These are phyloP conservation scores for Lathyrus tuberosus DNA, from an alignment of 306 rosid species.

Conservation along the genomic window DNA sequence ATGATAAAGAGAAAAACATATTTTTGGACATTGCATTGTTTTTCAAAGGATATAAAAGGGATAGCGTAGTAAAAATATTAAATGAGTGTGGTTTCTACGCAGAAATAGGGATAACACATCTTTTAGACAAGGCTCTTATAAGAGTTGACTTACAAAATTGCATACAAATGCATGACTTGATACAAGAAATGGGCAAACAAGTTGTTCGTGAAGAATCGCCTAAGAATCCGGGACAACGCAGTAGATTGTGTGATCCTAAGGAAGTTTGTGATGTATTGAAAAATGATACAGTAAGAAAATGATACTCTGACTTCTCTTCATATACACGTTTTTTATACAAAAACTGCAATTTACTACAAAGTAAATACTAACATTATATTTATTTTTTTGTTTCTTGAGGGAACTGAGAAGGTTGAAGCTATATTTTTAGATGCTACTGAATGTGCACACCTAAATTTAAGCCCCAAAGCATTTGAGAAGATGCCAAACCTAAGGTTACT, in stretches of 20 bases:
- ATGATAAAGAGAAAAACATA: not conserved
- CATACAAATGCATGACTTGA: slow-evolving; percentile 35
- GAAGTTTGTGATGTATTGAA: not conserved
- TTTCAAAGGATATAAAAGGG: not conserved
- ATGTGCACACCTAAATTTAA: not conserved
- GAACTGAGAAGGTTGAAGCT: not conserved
- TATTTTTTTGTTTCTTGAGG: not conserved
- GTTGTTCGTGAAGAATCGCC: slow-evolving; percentile 25
- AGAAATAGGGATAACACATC: not conserved
- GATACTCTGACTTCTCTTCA: not conserved
- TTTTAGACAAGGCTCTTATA: slow-evolving; percentile 35
- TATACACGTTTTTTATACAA: not conserved
- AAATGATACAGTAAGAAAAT: slow-evolving; percentile 16
- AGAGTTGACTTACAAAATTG: not conserved
- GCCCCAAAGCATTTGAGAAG: not conserved
- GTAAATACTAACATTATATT: not conserved
- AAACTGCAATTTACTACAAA: not conserved
- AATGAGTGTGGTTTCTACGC: not conserved
- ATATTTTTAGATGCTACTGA: not conserved
- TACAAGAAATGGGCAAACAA: slow-evolving; percentile 39
- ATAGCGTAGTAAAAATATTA: not conserved
- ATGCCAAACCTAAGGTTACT: slow-evolving; percentile 3
- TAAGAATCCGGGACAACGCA: not conserved
- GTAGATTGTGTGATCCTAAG: slow-evolving; percentile 13
- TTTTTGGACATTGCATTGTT: slow-evolving; percentile 31